phyloP scores from a whole-genome alignment of 176 grass and related monocot genomes.

The Raddia guianensis region DNA sequence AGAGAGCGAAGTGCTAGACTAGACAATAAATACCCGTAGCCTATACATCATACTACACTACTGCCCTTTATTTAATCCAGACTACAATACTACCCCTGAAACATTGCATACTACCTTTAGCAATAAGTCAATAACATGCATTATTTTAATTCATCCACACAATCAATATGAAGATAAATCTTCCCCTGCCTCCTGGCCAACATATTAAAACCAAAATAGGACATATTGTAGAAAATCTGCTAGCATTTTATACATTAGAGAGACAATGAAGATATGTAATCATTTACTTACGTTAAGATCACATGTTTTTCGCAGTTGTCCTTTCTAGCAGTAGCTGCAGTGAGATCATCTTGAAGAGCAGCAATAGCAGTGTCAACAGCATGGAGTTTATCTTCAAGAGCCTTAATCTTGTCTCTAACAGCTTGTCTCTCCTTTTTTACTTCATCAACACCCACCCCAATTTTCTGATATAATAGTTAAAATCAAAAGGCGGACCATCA shows the following conservation, averaged over 20 bases:
- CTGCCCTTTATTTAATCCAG: no score
- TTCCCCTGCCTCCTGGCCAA: neutral
- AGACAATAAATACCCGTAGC: no score
- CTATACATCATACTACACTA: no score
- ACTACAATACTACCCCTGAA: no score
- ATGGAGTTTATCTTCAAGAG: slow-evolving; percentile 57
- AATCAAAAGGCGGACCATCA: slow-evolving; percentile 7
- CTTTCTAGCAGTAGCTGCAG: slow-evolving; percentile 53
- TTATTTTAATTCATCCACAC: neutral
- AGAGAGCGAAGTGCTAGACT: no score
- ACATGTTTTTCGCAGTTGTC: slow-evolving; percentile 55
- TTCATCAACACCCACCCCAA: slow-evolving; percentile 58
- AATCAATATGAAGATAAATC: neutral
- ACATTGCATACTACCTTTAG: no score
- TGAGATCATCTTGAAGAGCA: slow-evolving; percentile 54
- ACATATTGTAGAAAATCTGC: neutral
- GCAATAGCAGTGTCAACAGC: slow-evolving; percentile 40
- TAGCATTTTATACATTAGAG: neutral
- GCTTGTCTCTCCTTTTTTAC: slow-evolving; percentile 66
- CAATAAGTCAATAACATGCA: neutral
- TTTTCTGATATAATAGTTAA: slow-evolving; percentile 37
- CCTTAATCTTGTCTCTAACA: slow-evolving; percentile 65
- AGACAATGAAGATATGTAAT: neutral
- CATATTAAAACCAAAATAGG: no score
- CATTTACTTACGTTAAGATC: slow-evolving; percentile 55